These are phyloP conservation scores for Graphium sp. DNA, from an alignment of 2,329 filamentous ascomycete species.

Conservation along the genomic window DNA sequence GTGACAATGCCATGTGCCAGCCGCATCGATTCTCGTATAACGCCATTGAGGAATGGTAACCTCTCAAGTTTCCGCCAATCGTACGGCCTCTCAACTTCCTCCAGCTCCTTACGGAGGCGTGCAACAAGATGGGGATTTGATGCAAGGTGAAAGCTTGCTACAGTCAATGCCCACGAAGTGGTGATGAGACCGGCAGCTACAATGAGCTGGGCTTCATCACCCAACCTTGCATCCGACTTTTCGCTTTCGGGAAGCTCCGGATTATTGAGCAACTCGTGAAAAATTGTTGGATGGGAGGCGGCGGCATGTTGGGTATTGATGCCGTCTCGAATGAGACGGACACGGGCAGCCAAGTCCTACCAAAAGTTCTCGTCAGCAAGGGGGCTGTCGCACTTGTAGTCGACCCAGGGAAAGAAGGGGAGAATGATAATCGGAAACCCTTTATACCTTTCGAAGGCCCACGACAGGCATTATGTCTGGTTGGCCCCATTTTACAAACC, in stretches of 20 bases:
- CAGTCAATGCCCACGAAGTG: constrained; percentile 17
- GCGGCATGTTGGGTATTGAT: constrained; percentile 17
- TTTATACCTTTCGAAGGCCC: neutral
- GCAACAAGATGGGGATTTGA: constrained; percentile 11
- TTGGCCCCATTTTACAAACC: neutral
- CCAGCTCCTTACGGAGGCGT: constrained; percentile 16
- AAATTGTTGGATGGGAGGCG: constrained; percentile 17
- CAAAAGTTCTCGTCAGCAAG: constrained; percentile 10
- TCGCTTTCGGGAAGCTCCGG: constrained; percentile 14
- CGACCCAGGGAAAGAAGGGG: constrained; percentile 14
- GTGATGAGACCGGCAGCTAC: constrained; percentile 21
- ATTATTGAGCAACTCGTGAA: constrained; percentile 15
- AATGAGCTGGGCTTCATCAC: constrained; percentile 20
- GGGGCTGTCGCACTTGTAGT: too few relatives aligned
- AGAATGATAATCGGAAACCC: neutral
- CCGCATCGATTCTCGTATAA: constrained; percentile 20
- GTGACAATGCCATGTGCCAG: constrained; percentile 18
- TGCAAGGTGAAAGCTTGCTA: constrained; percentile 16
- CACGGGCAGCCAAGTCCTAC: constrained; percentile 12
- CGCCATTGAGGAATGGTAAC: constrained; percentile 19
- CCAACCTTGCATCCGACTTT: constrained; percentile 15
- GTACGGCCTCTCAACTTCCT: constrained; percentile 1
- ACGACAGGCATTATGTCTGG: constrained; percentile 1
- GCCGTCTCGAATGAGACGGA: constrained; percentile 14
- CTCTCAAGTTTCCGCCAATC: constrained; percentile 12